Percentiles rank a stretch among this genome's conserved stretches.
These are phyloP conservation scores for Pseudogymnoascus sp. DNA, from an alignment of 2,329 filamentous ascomycete species.

Conservation along the genomic window DNA sequence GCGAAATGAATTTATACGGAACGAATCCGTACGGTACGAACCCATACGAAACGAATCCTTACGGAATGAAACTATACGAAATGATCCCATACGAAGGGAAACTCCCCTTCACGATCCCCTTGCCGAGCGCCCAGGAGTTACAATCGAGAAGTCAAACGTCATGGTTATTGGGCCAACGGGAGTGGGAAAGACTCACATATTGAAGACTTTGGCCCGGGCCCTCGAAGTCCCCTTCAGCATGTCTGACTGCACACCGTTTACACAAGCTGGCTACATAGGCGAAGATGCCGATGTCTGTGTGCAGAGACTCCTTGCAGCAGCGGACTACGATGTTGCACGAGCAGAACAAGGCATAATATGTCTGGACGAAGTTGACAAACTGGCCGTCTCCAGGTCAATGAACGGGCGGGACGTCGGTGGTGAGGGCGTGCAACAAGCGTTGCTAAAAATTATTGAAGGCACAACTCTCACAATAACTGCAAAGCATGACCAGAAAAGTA, in stretches of 20 bases:
- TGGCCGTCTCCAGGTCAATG: conserved; percentile 48
- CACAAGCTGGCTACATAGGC: conserved; percentile 93
- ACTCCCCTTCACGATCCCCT: conserved; percentile 3
- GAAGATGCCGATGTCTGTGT: conserved; percentile 97
- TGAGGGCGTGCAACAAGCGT: conserved; percentile 91
- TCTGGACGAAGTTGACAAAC: conserved; percentile 95
- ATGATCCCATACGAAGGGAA: background rate
- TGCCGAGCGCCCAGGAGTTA: conserved; percentile 15
- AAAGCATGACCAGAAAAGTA: conserved; percentile 57
- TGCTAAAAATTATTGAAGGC: conserved; percentile 93
- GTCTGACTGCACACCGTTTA: conserved; percentile 91
- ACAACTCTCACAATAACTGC: conserved; percentile 88
- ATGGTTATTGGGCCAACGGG: conserved; percentile 85
- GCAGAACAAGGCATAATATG: conserved; percentile 92
- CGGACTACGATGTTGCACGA: conserved; percentile 77
- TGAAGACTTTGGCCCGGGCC: conserved; percentile 78
- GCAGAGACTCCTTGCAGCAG: conserved; percentile 77
- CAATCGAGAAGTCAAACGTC: conserved; percentile 90
- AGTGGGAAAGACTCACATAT: conserved; percentile 93
- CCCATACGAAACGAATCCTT: background rate
- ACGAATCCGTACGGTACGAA: background rate
- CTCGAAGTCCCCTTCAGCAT: conserved; percentile 95
- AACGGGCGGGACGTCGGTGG: conserved; percentile 92
- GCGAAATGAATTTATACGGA: background rate
- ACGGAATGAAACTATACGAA: background rate